Conservation (phyloP, 192 early-diverging fungal species). For the Coemansia aciculifera region DNA sequence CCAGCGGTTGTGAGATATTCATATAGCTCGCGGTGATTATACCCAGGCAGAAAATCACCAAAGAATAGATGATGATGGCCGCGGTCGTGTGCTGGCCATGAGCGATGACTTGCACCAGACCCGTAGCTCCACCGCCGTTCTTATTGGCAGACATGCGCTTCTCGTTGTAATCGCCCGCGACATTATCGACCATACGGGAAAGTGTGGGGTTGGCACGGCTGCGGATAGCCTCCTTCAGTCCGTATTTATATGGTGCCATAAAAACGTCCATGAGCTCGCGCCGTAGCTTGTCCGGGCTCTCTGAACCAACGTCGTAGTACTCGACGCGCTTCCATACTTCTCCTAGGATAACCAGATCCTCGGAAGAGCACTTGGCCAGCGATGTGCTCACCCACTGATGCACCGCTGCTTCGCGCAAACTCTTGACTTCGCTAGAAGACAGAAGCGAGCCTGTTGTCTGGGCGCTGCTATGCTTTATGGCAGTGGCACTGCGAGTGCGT, state of each 20-base stretch:
- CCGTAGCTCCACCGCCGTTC: not conserved
- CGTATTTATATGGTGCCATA: conserved; percentile 37
- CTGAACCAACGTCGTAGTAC: conserved; percentile 32
- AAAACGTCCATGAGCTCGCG: conserved; percentile 46
- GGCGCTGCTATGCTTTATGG: conserved; percentile 1
- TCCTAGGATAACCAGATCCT: conserved; percentile 46
- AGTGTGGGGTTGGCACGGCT: conserved; percentile 44
- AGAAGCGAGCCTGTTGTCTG: conserved; percentile 9
- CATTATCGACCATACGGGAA: conserved; percentile 50
- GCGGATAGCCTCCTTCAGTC: conserved; percentile 48
- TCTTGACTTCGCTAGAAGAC: conserved; percentile 15
- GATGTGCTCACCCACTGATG: conserved; percentile 34
- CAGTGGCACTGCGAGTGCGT: not conserved
- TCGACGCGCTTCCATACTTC: conserved; percentile 55
- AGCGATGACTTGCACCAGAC: conserved; percentile 30
- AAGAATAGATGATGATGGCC: conserved; percentile 48
- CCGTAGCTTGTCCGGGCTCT: conserved; percentile 33
- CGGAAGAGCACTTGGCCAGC: conserved; percentile 38
- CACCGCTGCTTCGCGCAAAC: conserved; percentile 21
- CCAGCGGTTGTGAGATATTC: conserved; percentile 41
- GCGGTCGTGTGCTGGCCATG: conserved; percentile 48
- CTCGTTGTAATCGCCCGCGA: conserved; percentile 36
- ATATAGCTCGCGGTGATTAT: conserved; percentile 54
- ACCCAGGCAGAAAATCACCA: conserved; percentile 53
- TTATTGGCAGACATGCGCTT: conserved; percentile 2